Evolutionary conservation across 1,139 yeast species (phyloP).

Genomic region (Hanseniaspora gamundiae): DNA sequence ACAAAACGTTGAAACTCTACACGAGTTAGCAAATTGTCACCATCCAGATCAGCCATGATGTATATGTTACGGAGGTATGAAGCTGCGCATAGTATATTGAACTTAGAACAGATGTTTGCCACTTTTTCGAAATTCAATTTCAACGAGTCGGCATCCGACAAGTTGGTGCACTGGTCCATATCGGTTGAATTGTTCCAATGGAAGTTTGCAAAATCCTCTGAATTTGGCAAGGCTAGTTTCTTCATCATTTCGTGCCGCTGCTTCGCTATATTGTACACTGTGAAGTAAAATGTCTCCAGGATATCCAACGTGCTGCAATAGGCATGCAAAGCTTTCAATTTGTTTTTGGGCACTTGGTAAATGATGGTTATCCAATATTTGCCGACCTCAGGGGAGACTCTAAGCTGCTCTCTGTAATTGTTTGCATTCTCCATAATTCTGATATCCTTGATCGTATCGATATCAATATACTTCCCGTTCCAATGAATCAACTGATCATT

Average conservation of each 20-base stretch:
- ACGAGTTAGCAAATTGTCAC: constrained; percentile 42
- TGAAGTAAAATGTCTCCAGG: constrained; percentile 39
- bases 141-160: constrained; percentile 26
- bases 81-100: constrained; percentile 54
- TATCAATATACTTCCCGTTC: constrained; percentile 30
- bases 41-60: constrained; percentile 35
- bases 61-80: constrained; percentile 32
- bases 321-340: constrained; percentile 57
- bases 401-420: constrained; percentile 74
- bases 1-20: constrained; percentile 67
- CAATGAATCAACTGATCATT: constrained; percentile 16
- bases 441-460: constrained; percentile 63
- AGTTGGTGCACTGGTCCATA: constrained; percentile 19
- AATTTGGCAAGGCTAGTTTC: constrained; percentile 40
- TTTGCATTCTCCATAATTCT: constrained; percentile 60
- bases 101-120: constrained; percentile 45
- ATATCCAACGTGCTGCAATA: constrained; percentile 58
- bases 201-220: constrained; percentile 38
- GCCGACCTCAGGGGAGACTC: constrained; percentile 53
- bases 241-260: constrained; percentile 41
- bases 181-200: constrained; percentile 42
- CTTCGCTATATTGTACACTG: constrained; percentile 34
- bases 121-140: constrained; percentile 58
- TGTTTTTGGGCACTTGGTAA: constrained; percentile 38
- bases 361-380: constrained; percentile 72